Evolutionary conservation across 768 basidiomycete genomes (phyloP), one percentile per base, ranked within the genome.

Genomic region (Gautieria morchelliformis): DNA sequence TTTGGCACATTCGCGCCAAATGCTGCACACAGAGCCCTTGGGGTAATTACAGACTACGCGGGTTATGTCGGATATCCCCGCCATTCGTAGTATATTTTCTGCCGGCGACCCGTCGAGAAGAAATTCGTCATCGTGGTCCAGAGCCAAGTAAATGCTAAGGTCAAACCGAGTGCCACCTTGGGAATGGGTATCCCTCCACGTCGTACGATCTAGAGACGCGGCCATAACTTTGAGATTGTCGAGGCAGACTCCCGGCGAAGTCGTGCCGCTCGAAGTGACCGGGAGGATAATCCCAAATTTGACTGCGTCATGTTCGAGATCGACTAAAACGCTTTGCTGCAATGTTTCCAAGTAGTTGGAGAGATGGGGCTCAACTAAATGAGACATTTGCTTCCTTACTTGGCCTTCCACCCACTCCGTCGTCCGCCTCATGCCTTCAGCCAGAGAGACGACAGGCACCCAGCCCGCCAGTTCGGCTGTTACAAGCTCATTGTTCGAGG

Each of bases 211-310:
- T 15, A 83, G 66, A 4, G 79, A 79, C 19, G 62, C 54, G 0
- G 76, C 72, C 61, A 83, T 83, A 0, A 11, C 42, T 3, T 53
- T 24, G 5, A 84, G 74, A 37, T 75, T 69, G 4, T 64, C 59
- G 7, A 82, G 67, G 56, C 80, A 82, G 39, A 70, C 63, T 0
- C 60, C 57, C 0, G 72, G 73, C 5, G 65, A 59, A 1, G 58
- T 32, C 0, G 65, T 64, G 4, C 78, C 75, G 1, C 76, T 71
- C 8, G 81, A 83, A 0, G 82, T 83, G 61, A 84, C 73, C 2
- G 82, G 82, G 8, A 84, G 74, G 3, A 83, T 70, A 42, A 83
- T 70, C 1, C 76, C 82, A 61, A 82, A 80, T 6, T 66, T 72
- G 52, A 71, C 67, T 2, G 64, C 65, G 22, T 67, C 64, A 0